Conservation (phyloP, 129 eudicot genomes). For the Sambucus nigra region DNA sequence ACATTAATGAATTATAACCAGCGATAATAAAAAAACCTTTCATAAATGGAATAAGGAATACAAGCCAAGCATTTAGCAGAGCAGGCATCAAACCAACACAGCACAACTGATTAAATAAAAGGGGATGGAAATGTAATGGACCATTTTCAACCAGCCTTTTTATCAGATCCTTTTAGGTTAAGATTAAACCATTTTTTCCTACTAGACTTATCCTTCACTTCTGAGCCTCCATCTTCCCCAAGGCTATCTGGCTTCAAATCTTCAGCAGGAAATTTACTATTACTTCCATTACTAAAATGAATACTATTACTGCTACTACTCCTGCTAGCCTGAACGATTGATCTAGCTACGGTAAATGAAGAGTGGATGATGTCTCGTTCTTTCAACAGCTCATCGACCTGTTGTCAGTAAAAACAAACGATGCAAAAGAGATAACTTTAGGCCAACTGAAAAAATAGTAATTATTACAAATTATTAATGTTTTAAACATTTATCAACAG, state of each 20-base stretch:
- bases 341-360: slow-evolving; percentile 51
- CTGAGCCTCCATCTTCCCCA: slow-evolving; percentile 66
- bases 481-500: too few relatives aligned
- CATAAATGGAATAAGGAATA: not conserved
- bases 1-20: slow-evolving; percentile 4
- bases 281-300: slow-evolving; percentile 48
- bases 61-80: slow-evolving; percentile 4
- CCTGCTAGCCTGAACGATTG: slow-evolving; percentile 28
- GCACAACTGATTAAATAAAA: too few relatives aligned
- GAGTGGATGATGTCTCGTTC: slow-evolving; percentile 82
- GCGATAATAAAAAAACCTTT: not conserved
- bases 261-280: slow-evolving; percentile 46
- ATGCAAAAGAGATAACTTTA: too few relatives aligned
- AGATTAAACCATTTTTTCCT: slow-evolving; percentile 83
- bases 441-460: too few relatives aligned
- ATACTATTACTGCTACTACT: slow-evolving; percentile 14
- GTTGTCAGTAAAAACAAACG: slow-evolving; percentile 2
- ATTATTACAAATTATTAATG: too few relatives aligned
- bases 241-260: slow-evolving; percentile 55
- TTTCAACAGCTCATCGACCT: slow-evolving; percentile 98
- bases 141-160: slow-evolving; percentile 23
- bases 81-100: slow-evolving; percentile 4
- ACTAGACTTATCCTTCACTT: slow-evolving; percentile 51
- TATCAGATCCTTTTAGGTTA: slow-evolving; percentile 62
- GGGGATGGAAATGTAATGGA: too few relatives aligned